A percentile compares a stretch with the other conserved stretches of the same genome.
phyloP scores from a whole-genome alignment of 345 rosid species.

The Aquilaria sinensis region DNA sequence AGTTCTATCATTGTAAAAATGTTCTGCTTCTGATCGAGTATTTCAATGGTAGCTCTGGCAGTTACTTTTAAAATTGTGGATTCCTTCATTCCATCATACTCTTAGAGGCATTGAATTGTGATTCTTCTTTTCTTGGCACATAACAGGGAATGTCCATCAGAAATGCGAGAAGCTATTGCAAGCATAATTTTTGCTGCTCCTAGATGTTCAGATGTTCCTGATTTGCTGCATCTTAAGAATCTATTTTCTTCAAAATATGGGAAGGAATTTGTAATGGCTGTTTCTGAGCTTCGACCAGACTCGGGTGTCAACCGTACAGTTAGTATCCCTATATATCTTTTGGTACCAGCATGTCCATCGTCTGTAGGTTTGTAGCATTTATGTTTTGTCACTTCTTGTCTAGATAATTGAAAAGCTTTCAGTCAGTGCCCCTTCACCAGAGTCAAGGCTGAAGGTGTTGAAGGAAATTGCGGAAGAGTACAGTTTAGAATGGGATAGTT shows the following conservation, averaged over 20 bases:
- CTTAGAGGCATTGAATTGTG: too few species aligned
- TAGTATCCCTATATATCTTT: slow-evolving; percentile 26
- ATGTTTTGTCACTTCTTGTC: slow-evolving; percentile 6
- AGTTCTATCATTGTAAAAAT: too few species aligned
- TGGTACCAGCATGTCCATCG: slow-evolving; percentile 3
- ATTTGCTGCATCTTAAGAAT: slow-evolving; percentile 75
- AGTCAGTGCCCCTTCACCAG: slow-evolving; percentile 69
- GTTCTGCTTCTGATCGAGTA: too few species aligned
- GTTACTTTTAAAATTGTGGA: too few species aligned
- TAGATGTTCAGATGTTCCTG: slow-evolving; percentile 94
- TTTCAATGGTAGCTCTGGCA: too few species aligned
- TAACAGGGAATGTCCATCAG: slow-evolving; percentile 84
- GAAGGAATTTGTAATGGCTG: slow-evolving; percentile 68
- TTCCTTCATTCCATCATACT: too few species aligned
- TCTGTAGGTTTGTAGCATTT: slow-evolving; percentile 4
- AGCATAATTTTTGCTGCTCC: slow-evolving; percentile 94
- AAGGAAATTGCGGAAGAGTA: slow-evolving; percentile 79
- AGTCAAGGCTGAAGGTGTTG: slow-evolving; percentile 60
- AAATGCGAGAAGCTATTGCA: slow-evolving; percentile 83
- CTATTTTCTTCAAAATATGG: slow-evolving; percentile 79
- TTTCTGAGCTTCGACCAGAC: slow-evolving; percentile 88
- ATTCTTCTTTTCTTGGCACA: neutral
- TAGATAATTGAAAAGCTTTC: slow-evolving; percentile 91
- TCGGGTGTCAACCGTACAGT: slow-evolving; percentile 92
- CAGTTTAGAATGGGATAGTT: slow-evolving; percentile 74